Evolutionary conservation across 176 grass and related monocot genomes (phyloP).

Genomic region (Oryza punctata): DNA sequence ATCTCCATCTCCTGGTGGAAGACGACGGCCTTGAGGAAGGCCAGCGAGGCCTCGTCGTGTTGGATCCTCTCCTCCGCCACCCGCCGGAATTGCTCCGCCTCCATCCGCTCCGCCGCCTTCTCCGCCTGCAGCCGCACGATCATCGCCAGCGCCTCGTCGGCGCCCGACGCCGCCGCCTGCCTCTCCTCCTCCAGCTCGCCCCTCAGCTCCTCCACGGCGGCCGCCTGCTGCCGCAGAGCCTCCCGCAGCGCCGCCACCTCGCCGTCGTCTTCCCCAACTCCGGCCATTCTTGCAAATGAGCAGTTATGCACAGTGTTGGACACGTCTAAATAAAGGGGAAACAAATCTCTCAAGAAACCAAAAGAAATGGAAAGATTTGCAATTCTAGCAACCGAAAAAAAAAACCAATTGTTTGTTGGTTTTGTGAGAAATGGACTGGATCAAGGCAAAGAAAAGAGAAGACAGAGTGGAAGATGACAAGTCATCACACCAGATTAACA

Average conservation of each 20-base stretch:
- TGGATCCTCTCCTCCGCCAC: constrained; percentile 78
- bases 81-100: constrained; percentile 69
- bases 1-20: constrained; percentile 84
- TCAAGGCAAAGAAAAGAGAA: not conserved
- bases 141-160: constrained; percentile 80
- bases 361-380: not conserved
- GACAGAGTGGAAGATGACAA: constrained; percentile 4
- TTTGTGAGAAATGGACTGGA: not conserved
- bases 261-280: constrained; percentile 47
- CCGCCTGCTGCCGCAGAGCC: constrained; percentile 52
- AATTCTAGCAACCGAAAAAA: not conserved
- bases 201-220: constrained; percentile 53
- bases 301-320: not conserved
- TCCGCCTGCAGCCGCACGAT: constrained; percentile 82
- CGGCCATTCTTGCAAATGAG: constrained; percentile 26
- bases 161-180: constrained; percentile 63
- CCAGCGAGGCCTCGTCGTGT: constrained; percentile 71
- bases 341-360: not conserved
- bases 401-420: constrained; percentile 15
- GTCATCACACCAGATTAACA: not conserved
- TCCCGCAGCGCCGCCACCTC: constrained; percentile 68
- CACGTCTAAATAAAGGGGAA: not conserved
- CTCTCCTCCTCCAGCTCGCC: constrained; percentile 81
- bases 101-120: constrained; percentile 72
- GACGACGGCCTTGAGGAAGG: constrained; percentile 67